phyloP scores from a whole-genome alignment of 2,329 filamentous ascomycete genomes.

The Pseudogymnoascus sp. region DNA sequence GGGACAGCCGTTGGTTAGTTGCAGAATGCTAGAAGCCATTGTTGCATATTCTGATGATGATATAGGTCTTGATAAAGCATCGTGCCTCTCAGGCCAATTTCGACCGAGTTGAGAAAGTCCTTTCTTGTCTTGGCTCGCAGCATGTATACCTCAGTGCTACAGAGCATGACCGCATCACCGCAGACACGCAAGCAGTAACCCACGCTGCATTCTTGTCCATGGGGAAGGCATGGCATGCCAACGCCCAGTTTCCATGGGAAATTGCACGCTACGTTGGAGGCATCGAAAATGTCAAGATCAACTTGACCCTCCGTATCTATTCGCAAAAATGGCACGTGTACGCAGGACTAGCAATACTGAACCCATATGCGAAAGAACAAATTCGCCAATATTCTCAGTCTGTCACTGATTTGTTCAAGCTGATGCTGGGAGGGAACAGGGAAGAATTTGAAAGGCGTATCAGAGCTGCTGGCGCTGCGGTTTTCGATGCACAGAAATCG shows the following conservation, averaged over 20 bases:
- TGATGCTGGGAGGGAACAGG: slow-evolving; percentile 83
- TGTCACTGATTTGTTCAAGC: slow-evolving; percentile 89
- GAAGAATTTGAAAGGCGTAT: slow-evolving; percentile 69
- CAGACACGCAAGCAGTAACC: slow-evolving; percentile 95
- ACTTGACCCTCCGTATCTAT: slow-evolving; percentile 94
- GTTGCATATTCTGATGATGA: neutral
- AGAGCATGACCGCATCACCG: slow-evolving; percentile 93
- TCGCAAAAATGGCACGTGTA: slow-evolving; percentile 99
- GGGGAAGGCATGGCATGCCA: slow-evolving; percentile 96
- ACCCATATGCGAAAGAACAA: slow-evolving; percentile 84
- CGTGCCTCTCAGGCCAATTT: slow-evolving; percentile 73
- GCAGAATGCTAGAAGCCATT: neutral
- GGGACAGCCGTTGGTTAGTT: slow-evolving; percentile 73
- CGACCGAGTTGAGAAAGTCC: slow-evolving; percentile 68
- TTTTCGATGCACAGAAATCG: slow-evolving; percentile 50
- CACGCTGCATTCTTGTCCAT: slow-evolving; percentile 95
- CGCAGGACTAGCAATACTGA: slow-evolving; percentile 91
- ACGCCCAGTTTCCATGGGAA: slow-evolving; percentile 95
- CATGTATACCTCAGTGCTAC: slow-evolving; percentile 79
- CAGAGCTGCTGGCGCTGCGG: slow-evolving; percentile 68
- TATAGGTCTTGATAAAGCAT: slow-evolving; percentile 76
- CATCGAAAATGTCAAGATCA: slow-evolving; percentile 99
- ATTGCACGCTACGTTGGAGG: slow-evolving; percentile 91
- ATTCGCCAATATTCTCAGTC: slow-evolving; percentile 90
- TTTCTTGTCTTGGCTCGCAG: slow-evolving; percentile 77